These are phyloP conservation scores for Neurospora tetraspora DNA, from an alignment of 495 filamentous ascomycete species.

Conservation along the genomic window DNA sequence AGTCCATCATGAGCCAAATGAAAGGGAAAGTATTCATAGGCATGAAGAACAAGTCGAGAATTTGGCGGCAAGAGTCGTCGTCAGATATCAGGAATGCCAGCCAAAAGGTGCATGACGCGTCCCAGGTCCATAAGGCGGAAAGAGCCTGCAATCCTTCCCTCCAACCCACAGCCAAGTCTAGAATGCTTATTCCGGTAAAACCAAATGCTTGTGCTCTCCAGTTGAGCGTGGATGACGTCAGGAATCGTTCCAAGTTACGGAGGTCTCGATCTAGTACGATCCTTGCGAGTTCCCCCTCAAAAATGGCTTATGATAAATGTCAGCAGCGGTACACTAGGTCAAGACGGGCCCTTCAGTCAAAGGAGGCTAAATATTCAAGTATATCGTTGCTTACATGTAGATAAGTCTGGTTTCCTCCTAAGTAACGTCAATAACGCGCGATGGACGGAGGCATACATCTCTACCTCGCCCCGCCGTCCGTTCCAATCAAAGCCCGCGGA, in stretches of 20 bases:
- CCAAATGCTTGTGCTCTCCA: background rate
- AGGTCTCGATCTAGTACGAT: background rate
- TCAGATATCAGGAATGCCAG: background rate
- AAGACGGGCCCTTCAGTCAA: background rate
- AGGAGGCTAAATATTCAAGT: background rate
- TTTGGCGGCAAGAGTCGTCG: background rate
- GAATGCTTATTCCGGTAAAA: background rate
- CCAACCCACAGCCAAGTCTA: background rate
- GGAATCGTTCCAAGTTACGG: background rate
- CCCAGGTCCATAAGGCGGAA: background rate
- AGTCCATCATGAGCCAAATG: background rate
- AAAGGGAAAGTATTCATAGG: background rate
- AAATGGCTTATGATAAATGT: background rate
- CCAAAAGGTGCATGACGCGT: background rate
- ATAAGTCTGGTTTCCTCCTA: background rate
- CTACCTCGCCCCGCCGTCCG: background rate
- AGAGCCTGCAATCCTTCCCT: background rate
- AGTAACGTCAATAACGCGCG: background rate
- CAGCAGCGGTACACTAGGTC: background rate
- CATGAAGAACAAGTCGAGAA: background rate
- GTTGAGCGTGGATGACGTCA: background rate
- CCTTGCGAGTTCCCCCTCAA: background rate
- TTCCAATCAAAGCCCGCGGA: too few relatives aligned
- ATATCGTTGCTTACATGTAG: background rate
- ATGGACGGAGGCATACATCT: background rate